These are phyloP conservation scores for Apophysomyces elegans DNA, from an alignment of 371 early-diverging fungal species.

Conservation along the genomic window DNA sequence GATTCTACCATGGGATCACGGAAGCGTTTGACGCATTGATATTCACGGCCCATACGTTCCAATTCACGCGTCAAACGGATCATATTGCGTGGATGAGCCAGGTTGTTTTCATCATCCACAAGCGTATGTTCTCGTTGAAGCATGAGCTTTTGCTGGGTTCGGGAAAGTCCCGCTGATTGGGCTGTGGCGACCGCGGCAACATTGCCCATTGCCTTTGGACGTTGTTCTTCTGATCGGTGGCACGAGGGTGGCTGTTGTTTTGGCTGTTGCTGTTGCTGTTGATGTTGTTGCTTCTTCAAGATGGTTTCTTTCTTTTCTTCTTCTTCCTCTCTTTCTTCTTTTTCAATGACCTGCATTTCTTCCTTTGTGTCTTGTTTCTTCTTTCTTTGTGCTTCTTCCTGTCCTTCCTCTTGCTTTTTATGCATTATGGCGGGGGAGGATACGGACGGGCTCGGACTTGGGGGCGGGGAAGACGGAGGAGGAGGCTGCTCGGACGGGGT, in stretches of 20 bases:
- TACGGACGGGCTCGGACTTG: constrained; percentile 2
- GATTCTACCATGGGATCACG: constrained; percentile 49
- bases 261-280: background rate
- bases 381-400: background rate
- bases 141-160: constrained; percentile 59
- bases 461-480: constrained; percentile 8
- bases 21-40: constrained; percentile 36
- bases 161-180: constrained; percentile 35
- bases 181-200: constrained; percentile 29
- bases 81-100: constrained; percentile 54
- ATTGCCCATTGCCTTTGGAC: constrained; percentile 17
- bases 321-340: no score
- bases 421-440: constrained; percentile 19
- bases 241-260: background rate
- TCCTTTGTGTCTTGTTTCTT: no score
- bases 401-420: constrained; percentile 11
- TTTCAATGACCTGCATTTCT: no score
- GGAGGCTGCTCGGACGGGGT: constrained; percentile 15
- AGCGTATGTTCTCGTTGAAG: constrained; percentile 53
- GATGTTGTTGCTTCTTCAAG: constrained; percentile 1
- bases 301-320: background rate
- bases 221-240: background rate
- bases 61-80: constrained; percentile 52
- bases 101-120: constrained; percentile 53
- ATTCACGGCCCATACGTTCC: constrained; percentile 52